Evolutionary conservation across 371 early-diverging fungal genomes (phyloP).

Genomic region (Rhizomucor pusillus): DNA sequence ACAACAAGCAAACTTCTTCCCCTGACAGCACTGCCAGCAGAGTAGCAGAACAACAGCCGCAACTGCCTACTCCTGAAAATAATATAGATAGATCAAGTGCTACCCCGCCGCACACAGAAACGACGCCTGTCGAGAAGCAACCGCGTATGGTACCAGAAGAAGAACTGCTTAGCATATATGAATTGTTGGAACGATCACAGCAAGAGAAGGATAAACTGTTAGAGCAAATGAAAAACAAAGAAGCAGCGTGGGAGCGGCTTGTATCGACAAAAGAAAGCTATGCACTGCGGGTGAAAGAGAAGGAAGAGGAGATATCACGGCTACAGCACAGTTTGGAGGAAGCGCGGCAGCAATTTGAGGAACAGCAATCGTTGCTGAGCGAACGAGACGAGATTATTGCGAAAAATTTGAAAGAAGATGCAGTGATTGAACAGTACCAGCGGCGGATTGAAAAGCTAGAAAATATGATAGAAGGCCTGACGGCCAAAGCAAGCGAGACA

Average conservation of each 20-base stretch:
- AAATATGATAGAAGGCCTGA: constrained; percentile 11
- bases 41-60: too few relatives aligned
- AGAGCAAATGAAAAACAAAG: constrained; percentile 32
- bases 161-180: constrained; percentile 22
- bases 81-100: neutral
- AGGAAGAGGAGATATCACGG: constrained; percentile 25
- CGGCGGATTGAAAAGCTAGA: constrained; percentile 24
- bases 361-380: constrained; percentile 11
- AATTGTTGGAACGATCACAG: constrained; percentile 32
- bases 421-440: constrained; percentile 8
- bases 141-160: constrained; percentile 2
- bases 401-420: constrained; percentile 13
- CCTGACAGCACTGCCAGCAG: too few relatives aligned
- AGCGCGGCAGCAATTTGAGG: constrained; percentile 3
- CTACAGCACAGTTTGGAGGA: constrained; percentile 22
- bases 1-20: too few relatives aligned
- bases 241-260: constrained; percentile 38
- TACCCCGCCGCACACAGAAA: constrained; percentile 1
- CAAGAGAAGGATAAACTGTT: constrained; percentile 24
- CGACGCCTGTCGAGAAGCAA: constrained; percentile 3
- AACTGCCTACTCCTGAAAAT: neutral
- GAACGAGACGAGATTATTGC: constrained; percentile 8
- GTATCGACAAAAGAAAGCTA: constrained; percentile 43
- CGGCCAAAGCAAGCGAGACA: constrained; percentile 9
- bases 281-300: constrained; percentile 32